Base-by-base conservation (phyloP, 176 grass and related monocot genomes). In the Hsuehochloa calcarea region DNA sequence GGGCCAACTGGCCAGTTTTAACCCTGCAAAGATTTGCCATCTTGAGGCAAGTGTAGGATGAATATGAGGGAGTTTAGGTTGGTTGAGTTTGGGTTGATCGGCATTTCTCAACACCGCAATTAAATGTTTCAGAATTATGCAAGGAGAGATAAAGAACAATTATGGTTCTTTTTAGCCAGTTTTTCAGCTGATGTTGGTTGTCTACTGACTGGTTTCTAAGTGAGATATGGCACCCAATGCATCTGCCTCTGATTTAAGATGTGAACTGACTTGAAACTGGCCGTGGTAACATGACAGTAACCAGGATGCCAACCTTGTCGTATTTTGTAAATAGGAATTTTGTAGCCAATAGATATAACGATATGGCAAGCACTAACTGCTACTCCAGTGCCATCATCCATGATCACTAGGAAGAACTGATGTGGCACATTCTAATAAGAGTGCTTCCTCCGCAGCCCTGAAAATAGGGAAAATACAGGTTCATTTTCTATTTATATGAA, bases 1-100 rank as follows among this genome's bases (percentile, higher is more conserved):
- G 60, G 26, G 9, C 72, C 62, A 82, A 72, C 17, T 64, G 45
- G 80, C 58, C 72, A 71, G 70, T 70, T 80, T 85, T 23, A 56
- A 69, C 26, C 23, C 23, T 63, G 55, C 5, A 68, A 60, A 8
- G 9, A 41, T 72, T 29, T 63, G 15, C 61, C 7, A 54, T 73
- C 58, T 13, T 77, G 43, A 64, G 54, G 29, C 56, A 56, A 46
- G 37, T 44, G 12, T 84, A 65, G 5, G 26, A 79, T 55, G 46
- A 56, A 44, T 43, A 75, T 81, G 65, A 70, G 5, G 9, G 10
- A 67, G 8, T 87, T 75, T 88, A 62, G 71, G 31, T 68, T 26
- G 29, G 13, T 59, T 35, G 56, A 74, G 49, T 62, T 68, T 68
- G 8, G 41, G 15, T 50, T 41, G 27, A 63, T 52, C 4, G 16